Base-by-base conservation (phyloP, 345 rosid genomes). In the Syzygium jambos region DNA sequence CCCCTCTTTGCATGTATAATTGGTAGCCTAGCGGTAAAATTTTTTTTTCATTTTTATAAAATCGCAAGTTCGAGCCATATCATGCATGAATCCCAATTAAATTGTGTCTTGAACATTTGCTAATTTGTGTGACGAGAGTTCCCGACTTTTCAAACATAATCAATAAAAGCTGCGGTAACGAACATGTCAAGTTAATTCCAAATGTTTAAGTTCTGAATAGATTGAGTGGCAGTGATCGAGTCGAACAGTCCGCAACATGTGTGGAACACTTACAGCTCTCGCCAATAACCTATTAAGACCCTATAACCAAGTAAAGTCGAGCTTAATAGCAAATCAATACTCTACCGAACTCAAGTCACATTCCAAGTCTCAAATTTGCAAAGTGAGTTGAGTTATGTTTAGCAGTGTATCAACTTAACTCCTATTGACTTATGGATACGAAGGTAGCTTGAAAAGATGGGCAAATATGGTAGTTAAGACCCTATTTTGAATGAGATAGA, bases 311-410 rank as follows among this genome's bases (percentile, higher is more conserved):
- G 25, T 34, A 5, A 34, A 68, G 25, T 68, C 13, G 10, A 68
- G 46, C 46, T 68, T 1, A 21, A 68, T 17, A 9, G 23, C 7
- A 4, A 68, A 34, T 68, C 19, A 19, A 68, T 19, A 17, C 13
- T 34, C 4, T 0, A 34, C 3, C 3, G 13, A 34, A 68, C 6
- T 34, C 2, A 34, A 34, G 12, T 68, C 9, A 4, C 6, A 17
- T 68, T 68, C 0, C 7, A 19, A 68, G 25, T 7, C 2, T 3
- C 25, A 5, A 17, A 34, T 19, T 68, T 0, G 0, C 11, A 68
- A 17, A 2, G 80, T 1, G 7, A 68, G 46, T 68, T 0, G 13
- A 68, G 80, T 34, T 7, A 10, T 11, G 3, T 68, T 68, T 68
- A 25, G 13, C 5, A 17, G 4, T 9, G 11, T 17, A 68, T 17